Percentiles rank a stretch among this genome's conserved stretches.
Conservation (phyloP, 192 early-diverging fungal species). For the Backusella tarrabulga region DNA sequence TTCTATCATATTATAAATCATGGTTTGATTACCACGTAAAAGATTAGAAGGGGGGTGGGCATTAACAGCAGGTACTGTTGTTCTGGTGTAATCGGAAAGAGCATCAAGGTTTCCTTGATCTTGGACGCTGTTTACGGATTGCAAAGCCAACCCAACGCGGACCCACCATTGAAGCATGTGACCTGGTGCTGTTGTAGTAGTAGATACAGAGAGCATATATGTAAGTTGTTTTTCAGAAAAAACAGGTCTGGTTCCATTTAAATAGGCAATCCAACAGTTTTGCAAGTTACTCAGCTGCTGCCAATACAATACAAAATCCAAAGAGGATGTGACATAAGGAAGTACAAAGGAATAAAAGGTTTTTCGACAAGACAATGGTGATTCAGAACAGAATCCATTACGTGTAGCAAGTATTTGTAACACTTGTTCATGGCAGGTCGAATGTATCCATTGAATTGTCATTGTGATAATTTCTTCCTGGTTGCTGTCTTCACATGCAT, state of each 20-base stretch:
- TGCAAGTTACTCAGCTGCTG: slow-evolving; percentile 12
- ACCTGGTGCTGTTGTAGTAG: slow-evolving; percentile 9
- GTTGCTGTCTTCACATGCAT: not conserved
- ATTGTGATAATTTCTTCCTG: not conserved
- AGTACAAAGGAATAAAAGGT: slow-evolving; percentile 20
- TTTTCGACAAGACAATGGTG: not conserved
- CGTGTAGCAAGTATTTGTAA: slow-evolving; percentile 6
- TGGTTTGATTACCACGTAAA: slow-evolving; percentile 7
- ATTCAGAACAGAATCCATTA: slow-evolving; percentile 4
- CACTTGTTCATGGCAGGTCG: not conserved
- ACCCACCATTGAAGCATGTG: slow-evolving; percentile 20
- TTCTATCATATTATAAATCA: slow-evolving; percentile 14
- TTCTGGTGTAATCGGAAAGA: slow-evolving; percentile 2
- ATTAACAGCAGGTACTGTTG: not conserved
- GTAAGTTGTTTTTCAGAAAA: slow-evolving; percentile 3
- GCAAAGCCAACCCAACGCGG: slow-evolving; percentile 9
- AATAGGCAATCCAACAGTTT: slow-evolving; percentile 1
- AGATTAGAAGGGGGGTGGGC: slow-evolving; percentile 1
- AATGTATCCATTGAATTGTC: not conserved
- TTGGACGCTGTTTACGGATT: not conserved
- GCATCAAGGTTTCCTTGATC: not conserved
- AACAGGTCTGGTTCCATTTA: not conserved
- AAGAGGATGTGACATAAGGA: slow-evolving; percentile 15
- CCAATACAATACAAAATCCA: slow-evolving; percentile 13
- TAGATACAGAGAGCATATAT: slow-evolving; percentile 3